A percentile compares a stretch with the other conserved stretches of the same genome.
phyloP scores from a whole-genome alignment of 208 protist genomes.

The Lotmaria passim region DNA sequence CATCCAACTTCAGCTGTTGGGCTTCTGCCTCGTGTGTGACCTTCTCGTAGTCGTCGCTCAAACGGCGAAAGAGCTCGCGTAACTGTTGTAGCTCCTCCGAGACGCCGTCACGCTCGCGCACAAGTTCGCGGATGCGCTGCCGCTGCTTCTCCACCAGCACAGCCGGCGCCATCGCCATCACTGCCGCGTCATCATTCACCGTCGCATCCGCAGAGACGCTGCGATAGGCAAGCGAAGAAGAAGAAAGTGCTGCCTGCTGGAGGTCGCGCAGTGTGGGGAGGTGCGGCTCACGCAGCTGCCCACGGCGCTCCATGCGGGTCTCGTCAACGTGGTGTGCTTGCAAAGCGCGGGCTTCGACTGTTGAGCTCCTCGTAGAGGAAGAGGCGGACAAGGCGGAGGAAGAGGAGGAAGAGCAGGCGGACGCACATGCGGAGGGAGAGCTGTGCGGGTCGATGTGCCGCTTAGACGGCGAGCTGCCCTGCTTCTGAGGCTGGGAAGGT shows the following conservation, averaged over 20 bases:
- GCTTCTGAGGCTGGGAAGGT: not conserved
- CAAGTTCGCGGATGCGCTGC: slow-evolving; percentile 33
- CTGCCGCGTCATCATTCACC: not conserved
- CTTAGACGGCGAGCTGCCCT: not conserved
- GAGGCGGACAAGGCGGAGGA: slow-evolving; percentile 5
- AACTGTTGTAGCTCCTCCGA: slow-evolving; percentile 42
- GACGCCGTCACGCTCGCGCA: slow-evolving; percentile 43
- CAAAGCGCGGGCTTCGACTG: too few relatives aligned
- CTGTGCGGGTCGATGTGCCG: not conserved
- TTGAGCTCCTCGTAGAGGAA: too few relatives aligned
- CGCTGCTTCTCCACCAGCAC: slow-evolving; percentile 40
- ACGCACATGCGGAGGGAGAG: not conserved
- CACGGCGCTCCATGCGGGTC: not conserved
- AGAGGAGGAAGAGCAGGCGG: slow-evolving; percentile 3
- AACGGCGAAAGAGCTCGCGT: slow-evolving; percentile 41
- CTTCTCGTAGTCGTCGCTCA: slow-evolving; percentile 51
- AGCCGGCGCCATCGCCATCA: slow-evolving; percentile 19
- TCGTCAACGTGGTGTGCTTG: too few relatives aligned
- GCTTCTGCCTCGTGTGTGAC: slow-evolving; percentile 26
- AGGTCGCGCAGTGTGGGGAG: too few relatives aligned
- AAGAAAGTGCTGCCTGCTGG: not conserved
- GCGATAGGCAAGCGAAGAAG: too few relatives aligned
- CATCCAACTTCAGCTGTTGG: slow-evolving; percentile 22
- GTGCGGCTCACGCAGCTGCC: too few relatives aligned
- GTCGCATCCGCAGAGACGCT: too few relatives aligned